These are phyloP conservation scores for Paramecium caudatum DNA, from an alignment of 73 alveolate genomes.

Conservation along the genomic window DNA sequence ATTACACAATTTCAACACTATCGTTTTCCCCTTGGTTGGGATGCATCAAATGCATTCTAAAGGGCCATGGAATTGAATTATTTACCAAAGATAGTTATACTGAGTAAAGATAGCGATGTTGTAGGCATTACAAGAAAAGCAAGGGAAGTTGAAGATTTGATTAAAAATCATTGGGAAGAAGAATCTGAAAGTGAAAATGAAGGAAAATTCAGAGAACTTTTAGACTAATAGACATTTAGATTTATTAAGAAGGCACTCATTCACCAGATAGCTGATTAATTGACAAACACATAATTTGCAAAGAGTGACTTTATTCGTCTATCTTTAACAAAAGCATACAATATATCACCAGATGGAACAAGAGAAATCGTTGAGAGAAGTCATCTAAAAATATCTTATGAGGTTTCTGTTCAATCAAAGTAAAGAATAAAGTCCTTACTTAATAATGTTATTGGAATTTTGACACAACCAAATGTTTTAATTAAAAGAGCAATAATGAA, in stretches of 20 bases:
- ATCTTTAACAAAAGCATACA: slow-evolving; percentile 19
- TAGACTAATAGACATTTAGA: slow-evolving; percentile 16
- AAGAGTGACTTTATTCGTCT: slow-evolving; percentile 17
- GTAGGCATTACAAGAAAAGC: slow-evolving; percentile 5
- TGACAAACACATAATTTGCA: neutral
- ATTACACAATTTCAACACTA: neutral
- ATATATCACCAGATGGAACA: slow-evolving; percentile 13
- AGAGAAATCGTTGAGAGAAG: slow-evolving; percentile 42
- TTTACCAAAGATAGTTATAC: slow-evolving; percentile 16
- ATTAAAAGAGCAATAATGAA: neutral
- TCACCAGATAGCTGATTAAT: neutral
- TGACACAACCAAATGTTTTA: neutral
- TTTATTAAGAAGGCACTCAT: neutral
- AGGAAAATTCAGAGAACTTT: slow-evolving; percentile 39
- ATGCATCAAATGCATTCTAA: neutral
- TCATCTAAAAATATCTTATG: slow-evolving; percentile 27
- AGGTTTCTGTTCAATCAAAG: neutral
- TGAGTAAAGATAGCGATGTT: neutral
- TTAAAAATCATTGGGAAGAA: slow-evolving; percentile 20
- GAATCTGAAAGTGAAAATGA: slow-evolving; percentile 47
- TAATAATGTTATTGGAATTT: neutral
- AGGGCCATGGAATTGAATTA: slow-evolving; percentile 45
- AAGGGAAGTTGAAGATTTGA: neutral
- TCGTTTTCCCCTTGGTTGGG: slow-evolving; percentile 16
- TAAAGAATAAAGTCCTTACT: neutral